phyloP scores from a whole-genome alignment of 352 stramenopile species.

The Blastocystis sp. region DNA sequence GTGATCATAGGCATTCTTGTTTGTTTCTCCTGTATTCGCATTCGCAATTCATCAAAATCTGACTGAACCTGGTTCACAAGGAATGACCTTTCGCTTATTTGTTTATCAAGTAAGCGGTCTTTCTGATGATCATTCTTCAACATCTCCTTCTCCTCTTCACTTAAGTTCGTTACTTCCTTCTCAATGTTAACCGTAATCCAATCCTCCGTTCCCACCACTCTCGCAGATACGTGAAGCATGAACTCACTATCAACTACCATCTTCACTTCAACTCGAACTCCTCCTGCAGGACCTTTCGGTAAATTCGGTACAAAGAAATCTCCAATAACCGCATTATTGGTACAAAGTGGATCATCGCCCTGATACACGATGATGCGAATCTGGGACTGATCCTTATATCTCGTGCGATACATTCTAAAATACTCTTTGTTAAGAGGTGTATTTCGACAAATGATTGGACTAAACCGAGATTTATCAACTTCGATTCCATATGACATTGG shows the following conservation, averaged over 20 bases:
- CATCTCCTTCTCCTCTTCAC: neutral
- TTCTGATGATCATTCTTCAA: neutral
- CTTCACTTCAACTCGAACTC: neutral
- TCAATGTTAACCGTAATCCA: neutral
- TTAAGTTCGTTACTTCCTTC: neutral
- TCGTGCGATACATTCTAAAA: conserved; percentile 94
- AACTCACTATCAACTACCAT: neutral
- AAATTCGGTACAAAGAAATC: neutral
- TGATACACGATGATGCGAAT: conserved; percentile 89
- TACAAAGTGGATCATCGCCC: conserved; percentile 76
- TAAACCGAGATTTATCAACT: conserved; percentile 95
- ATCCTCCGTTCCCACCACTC: neutral
- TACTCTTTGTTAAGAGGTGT: conserved; percentile 96
- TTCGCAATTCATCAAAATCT: neutral
- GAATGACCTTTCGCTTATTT: neutral
- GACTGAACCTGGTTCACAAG: neutral
- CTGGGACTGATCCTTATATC: conserved; percentile 92
- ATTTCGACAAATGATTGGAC: conserved; percentile 94
- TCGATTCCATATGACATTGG: conserved; percentile 95
- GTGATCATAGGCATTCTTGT: neutral
- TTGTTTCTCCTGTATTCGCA: neutral
- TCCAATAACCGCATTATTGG: neutral
- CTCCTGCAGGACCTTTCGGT: neutral
- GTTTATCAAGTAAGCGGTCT: neutral
- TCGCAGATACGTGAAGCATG: neutral